A percentile compares a stretch with the other conserved stretches of the same genome.
These are phyloP conservation scores for Ophiostoma perfectum DNA, from an alignment of 2,329 filamentous ascomycete species.

Conservation along the genomic window DNA sequence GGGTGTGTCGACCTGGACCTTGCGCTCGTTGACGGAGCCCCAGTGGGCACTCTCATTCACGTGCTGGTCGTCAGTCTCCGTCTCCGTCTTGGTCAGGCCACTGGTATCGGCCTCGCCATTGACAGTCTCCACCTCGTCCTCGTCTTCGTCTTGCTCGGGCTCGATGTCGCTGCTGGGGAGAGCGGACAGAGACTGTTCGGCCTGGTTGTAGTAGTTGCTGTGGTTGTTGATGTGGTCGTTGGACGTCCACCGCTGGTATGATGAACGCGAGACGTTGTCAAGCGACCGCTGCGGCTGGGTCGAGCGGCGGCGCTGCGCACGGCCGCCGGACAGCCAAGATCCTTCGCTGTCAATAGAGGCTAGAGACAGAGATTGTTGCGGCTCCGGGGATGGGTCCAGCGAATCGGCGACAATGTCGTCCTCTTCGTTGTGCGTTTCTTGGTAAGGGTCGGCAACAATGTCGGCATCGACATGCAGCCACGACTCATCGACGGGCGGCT, in stretches of 20 bases:
- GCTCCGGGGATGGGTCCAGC: conserved; percentile 49
- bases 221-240: conserved; percentile 41
- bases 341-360: conserved; percentile 94
- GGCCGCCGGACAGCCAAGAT: conserved; percentile 84
- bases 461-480: conserved; percentile 28
- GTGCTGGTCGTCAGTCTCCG: background rate
- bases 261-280: conserved; percentile 49
- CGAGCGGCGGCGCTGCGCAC: conserved; percentile 39
- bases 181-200: conserved; percentile 32
- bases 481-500: conserved; percentile 6
- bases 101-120: conserved; percentile 33
- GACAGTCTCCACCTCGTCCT: conserved; percentile 41
- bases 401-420: conserved; percentile 41
- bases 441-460: background rate
- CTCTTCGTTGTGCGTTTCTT: conserved; percentile 35
- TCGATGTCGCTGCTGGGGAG: conserved; percentile 39
- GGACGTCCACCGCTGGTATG: conserved; percentile 36
- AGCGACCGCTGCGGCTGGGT: conserved; percentile 38
- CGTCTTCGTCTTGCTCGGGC: conserved; percentile 33
- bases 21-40: conserved; percentile 33
- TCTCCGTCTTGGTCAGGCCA: conserved; percentile 10
- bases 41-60: conserved; percentile 34
- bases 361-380: conserved; percentile 74
- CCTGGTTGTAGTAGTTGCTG: conserved; percentile 39
- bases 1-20: conserved; percentile 55